Base-by-base conservation (phyloP, 177 flowering plant species). In the Vitis hybrid region DNA sequence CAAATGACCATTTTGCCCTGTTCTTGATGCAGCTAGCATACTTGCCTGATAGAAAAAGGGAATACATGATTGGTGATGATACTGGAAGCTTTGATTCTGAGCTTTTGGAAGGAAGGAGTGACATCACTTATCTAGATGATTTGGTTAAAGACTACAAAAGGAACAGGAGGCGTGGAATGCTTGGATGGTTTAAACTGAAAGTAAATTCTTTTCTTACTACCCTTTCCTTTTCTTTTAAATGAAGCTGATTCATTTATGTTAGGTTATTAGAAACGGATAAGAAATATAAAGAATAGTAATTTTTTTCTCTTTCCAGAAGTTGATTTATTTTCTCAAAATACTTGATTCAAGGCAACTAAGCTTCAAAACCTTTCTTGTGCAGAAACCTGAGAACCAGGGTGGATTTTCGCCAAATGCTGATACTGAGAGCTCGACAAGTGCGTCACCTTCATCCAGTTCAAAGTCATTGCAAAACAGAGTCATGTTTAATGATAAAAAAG, bases 111-210 rank as follows among this genome's bases (percentile, higher is more conserved):
- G 89, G 83, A 66, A 84, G 79, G 66, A 76, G 69, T 71, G 89
- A 82, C 72, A 35, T 69, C 53, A 65, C 70, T 24, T 82, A 76
- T 76, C 69, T 86, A 12, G 91, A 86, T 72, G 91, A 89, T 20
- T 56, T 83, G 71, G 82, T 76, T n/a, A 86, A 82, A 62, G 88
- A 84, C 76, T 81, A 71, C 67, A 89, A 77, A 82, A 84, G 76
- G 73, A 84, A 77, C 70, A 83, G 71, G 68, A 85, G 81, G 69
- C 88, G 85, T 50, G 93, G 94, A 68, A 90, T 92, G 94, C 97
- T 92, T 74, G 88, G 90, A 55, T 92, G 97, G 97, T 86, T 92
- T 76, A 92, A 89, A 76, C 51, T 83, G 56, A 82, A 76, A 71
- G 97, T 91, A 80, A 73, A 74, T 70, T 71, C 54, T 53, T 59